These are phyloP conservation scores for Coemansia erecta DNA, from an alignment of 192 early-diverging fungal genomes.

Conservation along the genomic window DNA sequence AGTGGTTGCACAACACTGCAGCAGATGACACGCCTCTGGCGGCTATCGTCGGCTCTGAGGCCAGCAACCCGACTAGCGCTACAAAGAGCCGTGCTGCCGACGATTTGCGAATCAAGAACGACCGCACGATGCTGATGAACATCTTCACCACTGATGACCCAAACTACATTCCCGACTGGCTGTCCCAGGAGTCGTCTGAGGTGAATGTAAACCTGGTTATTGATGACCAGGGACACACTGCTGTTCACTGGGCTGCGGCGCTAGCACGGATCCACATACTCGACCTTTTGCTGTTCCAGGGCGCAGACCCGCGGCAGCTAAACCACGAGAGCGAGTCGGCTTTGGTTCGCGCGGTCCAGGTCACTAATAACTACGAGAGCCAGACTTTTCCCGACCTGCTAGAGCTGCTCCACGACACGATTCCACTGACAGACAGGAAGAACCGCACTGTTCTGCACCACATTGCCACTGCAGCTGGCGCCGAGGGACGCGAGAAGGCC, in stretches of 20 bases:
- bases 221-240: constrained; percentile 93
- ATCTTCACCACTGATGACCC: constrained; percentile 82
- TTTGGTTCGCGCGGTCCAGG: constrained; percentile 82
- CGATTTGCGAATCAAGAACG: constrained; percentile 49
- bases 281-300: constrained; percentile 70
- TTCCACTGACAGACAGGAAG: constrained; percentile 73
- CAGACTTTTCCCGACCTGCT: constrained; percentile 74
- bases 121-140: constrained; percentile 78
- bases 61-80: not conserved
- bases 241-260: constrained; percentile 95
- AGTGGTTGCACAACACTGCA: constrained; percentile 11
- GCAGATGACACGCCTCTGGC: constrained; percentile 36
- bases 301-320: constrained; percentile 64
- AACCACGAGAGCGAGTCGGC: constrained; percentile 88
- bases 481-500: constrained; percentile 68
- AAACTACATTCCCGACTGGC: constrained; percentile 58
- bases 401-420: constrained; percentile 69
- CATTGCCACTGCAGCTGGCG: constrained; percentile 68
- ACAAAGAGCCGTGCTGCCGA: not conserved
- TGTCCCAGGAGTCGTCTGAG: constrained; percentile 26
- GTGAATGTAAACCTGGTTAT: constrained; percentile 81
- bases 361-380: constrained; percentile 82
- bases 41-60: constrained; percentile 18
- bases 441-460: constrained; percentile 92
- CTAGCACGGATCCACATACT: constrained; percentile 74